Evolutionary conservation across 805 yeast species (phyloP), one percentile per base, ranked within the genome.

Genomic region (Yamadazyma sp.): DNA sequence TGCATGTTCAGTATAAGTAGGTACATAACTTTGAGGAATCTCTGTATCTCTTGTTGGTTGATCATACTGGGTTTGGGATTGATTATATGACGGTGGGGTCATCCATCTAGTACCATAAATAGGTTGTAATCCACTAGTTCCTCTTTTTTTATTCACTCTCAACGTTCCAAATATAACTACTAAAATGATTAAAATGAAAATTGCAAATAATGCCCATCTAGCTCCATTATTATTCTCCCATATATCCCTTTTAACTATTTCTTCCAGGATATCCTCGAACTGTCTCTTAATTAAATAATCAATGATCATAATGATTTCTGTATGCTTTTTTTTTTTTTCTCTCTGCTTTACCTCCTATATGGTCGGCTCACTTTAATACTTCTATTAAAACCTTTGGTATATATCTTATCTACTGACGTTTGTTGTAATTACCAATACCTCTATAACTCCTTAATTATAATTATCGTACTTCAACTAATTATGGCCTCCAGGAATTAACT

Each of bases 31-130:
- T 28, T 54, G 51, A 10, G 62, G 65, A 38, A 53, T 43, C 22
- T 60, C 69, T 2, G 73, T 71, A 30, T 72, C 75, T 7, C 66
- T 59, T 17, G 42, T 42, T 1, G 72, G 73, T 30, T 67, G 69
- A 35, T 70, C 63, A 44, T 76, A 73, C 39, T 76, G 79, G 33
- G 62, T 65, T 48, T 83, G 84, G 1, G 87, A 75, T 45, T 80
- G 86, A 30, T 67, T 54, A 51, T 86, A 86, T 8, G 80, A 69
- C 0, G 94, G 94, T 5, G 96, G 96, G 0, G 93, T 82, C 65
- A 87, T 76, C 94, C 94, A 84, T 8, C 84, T 75, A 1, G 93
- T 84, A 7, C 91, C 91, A 40, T 75, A 63, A 1, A 86, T 65
- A 0, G 95, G 95, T 18, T 61, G 65, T 42, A 65, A 60, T 1